Evolutionary conservation across 2,329 filamentous ascomycete genomes (phyloP).

Genomic region (Curvularia lunata): DNA sequence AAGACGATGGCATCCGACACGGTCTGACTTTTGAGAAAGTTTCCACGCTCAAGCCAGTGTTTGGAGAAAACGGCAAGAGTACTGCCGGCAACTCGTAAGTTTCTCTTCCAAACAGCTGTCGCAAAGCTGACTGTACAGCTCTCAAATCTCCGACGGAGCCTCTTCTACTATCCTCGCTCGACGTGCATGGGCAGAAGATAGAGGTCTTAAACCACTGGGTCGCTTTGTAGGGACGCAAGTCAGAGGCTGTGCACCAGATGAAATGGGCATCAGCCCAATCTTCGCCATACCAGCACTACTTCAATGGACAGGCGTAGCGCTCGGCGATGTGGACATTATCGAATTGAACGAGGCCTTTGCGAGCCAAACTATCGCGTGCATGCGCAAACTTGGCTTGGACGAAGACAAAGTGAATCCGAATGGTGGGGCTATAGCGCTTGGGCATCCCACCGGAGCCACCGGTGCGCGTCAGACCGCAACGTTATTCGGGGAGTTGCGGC

Average conservation of each 20-base stretch:
- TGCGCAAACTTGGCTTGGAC: constrained; percentile 68
- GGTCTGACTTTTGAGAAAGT: constrained; percentile 85
- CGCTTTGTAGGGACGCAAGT: constrained; percentile 96
- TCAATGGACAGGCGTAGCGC: constrained; percentile 73
- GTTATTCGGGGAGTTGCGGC: constrained; percentile 70
- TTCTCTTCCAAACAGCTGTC: not conserved
- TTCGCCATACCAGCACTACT: constrained; percentile 80
- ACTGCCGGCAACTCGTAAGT: constrained; percentile 79
- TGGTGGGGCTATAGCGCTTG: constrained; percentile 81
- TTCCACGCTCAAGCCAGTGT: constrained; percentile 83
- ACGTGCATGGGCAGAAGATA: constrained; percentile 82
- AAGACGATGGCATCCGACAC: constrained; percentile 88
- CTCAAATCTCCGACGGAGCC: constrained; percentile 92
- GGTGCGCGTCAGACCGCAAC: constrained; percentile 84
- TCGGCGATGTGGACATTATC: constrained; percentile 84
- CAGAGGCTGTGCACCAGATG: constrained; percentile 84
- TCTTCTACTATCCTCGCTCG: constrained; percentile 91
- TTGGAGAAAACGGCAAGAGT: constrained; percentile 85
- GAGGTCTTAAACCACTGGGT: constrained; percentile 86
- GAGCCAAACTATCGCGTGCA: constrained; percentile 94
- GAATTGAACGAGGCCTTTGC: constrained; percentile 98
- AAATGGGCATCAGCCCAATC: constrained; percentile 92
- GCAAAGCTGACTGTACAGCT: constrained; percentile 58
- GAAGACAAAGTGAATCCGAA: constrained; percentile 79
- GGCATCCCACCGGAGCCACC: constrained; percentile 78